Conservation (phyloP, 2,329 filamentous ascomycete species). For the Lasiodiplodia theobromae region DNA sequence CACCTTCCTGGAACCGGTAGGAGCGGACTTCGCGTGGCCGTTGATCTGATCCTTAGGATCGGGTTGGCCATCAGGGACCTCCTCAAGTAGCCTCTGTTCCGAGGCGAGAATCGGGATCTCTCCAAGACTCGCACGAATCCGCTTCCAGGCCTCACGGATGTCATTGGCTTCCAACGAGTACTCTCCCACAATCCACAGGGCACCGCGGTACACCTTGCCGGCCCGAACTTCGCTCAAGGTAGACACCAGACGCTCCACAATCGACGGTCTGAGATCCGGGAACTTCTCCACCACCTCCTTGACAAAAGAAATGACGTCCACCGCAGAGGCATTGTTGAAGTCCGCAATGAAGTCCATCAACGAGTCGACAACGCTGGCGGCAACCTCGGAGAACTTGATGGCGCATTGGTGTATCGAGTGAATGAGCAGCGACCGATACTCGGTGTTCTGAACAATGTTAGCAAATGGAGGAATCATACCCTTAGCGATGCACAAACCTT, state of each 20-base stretch:
- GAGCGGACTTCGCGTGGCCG: conserved; percentile 77
- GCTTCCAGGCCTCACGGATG: conserved; percentile 95
- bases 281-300: conserved; percentile 99
- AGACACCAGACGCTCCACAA: conserved; percentile 86
- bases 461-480: too few relatives aligned
- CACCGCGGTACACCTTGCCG: conserved; percentile 95
- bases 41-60: conserved; percentile 75
- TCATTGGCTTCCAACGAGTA: conserved; percentile 94
- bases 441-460: conserved; percentile 68
- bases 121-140: conserved; percentile 89
- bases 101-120: conserved; percentile 97
- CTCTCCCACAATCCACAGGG: conserved; percentile 97
- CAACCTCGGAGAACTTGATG: conserved; percentile 98
- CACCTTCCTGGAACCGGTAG: conserved; percentile 87
- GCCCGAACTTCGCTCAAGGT: conserved; percentile 93
- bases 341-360: conserved; percentile 99
- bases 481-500: conserved; percentile 57
- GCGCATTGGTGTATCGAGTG: conserved; percentile 98
- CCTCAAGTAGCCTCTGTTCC: conserved; percentile 89
- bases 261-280: conserved; percentile 84
- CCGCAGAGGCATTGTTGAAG: conserved; percentile 95
- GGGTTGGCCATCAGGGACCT: conserved; percentile 72
- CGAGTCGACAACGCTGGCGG: conserved; percentile 92
- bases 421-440: conserved; percentile 93
- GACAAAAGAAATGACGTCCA: conserved; percentile 98